These are phyloP conservation scores for Cubamyces sp. DNA, from an alignment of 768 basidiomycete genomes.

Conservation along the genomic window DNA sequence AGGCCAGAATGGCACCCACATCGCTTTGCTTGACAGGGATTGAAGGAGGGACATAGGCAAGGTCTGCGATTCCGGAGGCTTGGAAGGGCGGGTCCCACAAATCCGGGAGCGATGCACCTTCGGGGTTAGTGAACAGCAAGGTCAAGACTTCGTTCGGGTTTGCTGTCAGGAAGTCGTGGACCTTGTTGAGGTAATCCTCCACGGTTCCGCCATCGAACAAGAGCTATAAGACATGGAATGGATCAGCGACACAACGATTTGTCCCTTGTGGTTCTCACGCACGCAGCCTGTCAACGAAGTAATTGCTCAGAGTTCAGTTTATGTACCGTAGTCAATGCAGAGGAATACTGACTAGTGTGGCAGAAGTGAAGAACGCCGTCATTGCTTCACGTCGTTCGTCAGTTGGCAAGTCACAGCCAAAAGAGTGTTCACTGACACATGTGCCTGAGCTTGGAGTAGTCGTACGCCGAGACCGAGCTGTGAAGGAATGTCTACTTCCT, in stretches of 20 bases:
- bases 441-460: slow-evolving; percentile 58
- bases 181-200: slow-evolving; percentile 40
- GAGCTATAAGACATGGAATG: slow-evolving; percentile 15
- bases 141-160: slow-evolving; percentile 72
- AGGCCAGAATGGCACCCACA: slow-evolving; percentile 8
- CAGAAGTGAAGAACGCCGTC: slow-evolving; percentile 63
- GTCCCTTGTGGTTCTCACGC: background rate
- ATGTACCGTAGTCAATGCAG: slow-evolving; percentile 2
- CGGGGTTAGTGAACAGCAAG: slow-evolving; percentile 69
- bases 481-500: slow-evolving; percentile 52
- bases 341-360: slow-evolving; percentile 57
- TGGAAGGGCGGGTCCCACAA: slow-evolving; percentile 60
- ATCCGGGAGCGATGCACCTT: slow-evolving; percentile 50
- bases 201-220: slow-evolving; percentile 59
- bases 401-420: background rate
- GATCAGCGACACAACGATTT: background rate
- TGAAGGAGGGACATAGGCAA: slow-evolving; percentile 54
- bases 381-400: slow-evolving; percentile 28
- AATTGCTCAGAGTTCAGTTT: background rate
- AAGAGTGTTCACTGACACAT: slow-evolving; percentile 23
- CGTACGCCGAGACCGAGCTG: slow-evolving; percentile 58
- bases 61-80: slow-evolving; percentile 44
- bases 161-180: slow-evolving; percentile 56
- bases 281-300: slow-evolving; percentile 23
- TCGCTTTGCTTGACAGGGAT: slow-evolving; percentile 32